Base-by-base conservation (phyloP, 2,329 filamentous ascomycete genomes). In the Xenosphaeropsis pyriputrescens region DNA sequence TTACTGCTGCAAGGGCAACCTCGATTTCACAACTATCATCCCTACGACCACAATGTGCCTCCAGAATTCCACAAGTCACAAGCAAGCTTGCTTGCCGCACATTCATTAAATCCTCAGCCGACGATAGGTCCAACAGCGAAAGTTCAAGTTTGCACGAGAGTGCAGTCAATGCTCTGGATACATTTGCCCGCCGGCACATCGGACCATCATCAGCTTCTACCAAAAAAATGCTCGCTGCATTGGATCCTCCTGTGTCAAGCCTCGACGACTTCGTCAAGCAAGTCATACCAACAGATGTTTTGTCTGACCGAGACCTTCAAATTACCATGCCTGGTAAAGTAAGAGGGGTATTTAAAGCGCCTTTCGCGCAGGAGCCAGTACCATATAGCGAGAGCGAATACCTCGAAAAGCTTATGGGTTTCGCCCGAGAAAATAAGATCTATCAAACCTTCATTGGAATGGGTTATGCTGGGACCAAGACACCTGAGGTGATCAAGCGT, bases 401-500 rank as follows among this genome's bases (percentile, higher is more conserved):
- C 31, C 57, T 75, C 32, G 61, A 63, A 4, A 57, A 62, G 32
- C 61, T 79, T 37, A 61, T 64, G 38, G 61, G 61, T 32, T 73
- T 75, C 47, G 67, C 72, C 2, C 48, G 45, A 15, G 63, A 74
- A 48, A 88, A 83, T 52, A 70, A 68, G 47, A 64, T 72, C 22
- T 67, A 69, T 38, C 66, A 69, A 45, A 78, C 75, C 52, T 82
- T 89, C 54, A 88, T 94, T 47, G 89, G 89, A 4, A 75, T 73
- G 41, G 89, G 89, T 41, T 96, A 95, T 67, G 85, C 89, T 47
- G 79, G 76, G 29, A 89, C 85, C n/a, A 72, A 80, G 47, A 80
- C 84, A 1, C 89, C 89, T 4, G 74, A 85, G 39, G 88, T 95
- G 40, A 93, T 96, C 57, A 85, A 91, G 67, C 72, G 88, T 48